These are phyloP conservation scores for Aspergillus novofumigatus DNA, from an alignment of 2,329 filamentous ascomycete species.

Conservation along the genomic window DNA sequence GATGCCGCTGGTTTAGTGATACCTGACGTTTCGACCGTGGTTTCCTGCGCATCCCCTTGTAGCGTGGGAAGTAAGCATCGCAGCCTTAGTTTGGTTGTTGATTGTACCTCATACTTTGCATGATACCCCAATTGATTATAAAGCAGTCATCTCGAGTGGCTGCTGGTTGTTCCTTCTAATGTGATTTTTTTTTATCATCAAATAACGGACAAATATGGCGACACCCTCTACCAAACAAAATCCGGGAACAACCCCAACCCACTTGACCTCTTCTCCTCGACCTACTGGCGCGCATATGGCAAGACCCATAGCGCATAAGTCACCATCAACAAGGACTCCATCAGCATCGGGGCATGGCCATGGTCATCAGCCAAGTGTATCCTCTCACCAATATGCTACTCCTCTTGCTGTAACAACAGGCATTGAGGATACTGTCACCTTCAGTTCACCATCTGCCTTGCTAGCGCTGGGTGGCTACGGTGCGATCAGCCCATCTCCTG, in stretches of 20 bases:
- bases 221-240: conserved; percentile 43
- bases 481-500: conserved; percentile 39
- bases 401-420: conserved; percentile 35
- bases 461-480: conserved; percentile 41
- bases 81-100: conserved; percentile 1
- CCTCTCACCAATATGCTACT: conserved; percentile 42
- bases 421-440: conserved; percentile 40
- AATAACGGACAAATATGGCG: conserved; percentile 30
- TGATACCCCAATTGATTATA: not conserved
- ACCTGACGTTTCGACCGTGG: not conserved
- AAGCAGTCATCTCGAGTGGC: not conserved
- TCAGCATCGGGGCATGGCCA: conserved; percentile 36
- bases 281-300: conserved; percentile 39
- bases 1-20: not conserved
- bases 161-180: not conserved
- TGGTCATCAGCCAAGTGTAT: conserved; percentile 30
- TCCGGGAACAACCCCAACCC: conserved; percentile 40
- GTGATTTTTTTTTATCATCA: not conserved
- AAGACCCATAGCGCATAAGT: conserved; percentile 41
- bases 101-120: not conserved
- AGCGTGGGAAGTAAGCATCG: conserved; percentile 2
- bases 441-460: conserved; percentile 44
- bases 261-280: conserved; percentile 42
- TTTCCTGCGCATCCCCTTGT: not conserved
- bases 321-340: conserved; percentile 42